A percentile compares a stretch with the other conserved stretches of the same genome.
phyloP scores from a whole-genome alignment of 305 asterid species.

The Fraxinus dipetala region DNA sequence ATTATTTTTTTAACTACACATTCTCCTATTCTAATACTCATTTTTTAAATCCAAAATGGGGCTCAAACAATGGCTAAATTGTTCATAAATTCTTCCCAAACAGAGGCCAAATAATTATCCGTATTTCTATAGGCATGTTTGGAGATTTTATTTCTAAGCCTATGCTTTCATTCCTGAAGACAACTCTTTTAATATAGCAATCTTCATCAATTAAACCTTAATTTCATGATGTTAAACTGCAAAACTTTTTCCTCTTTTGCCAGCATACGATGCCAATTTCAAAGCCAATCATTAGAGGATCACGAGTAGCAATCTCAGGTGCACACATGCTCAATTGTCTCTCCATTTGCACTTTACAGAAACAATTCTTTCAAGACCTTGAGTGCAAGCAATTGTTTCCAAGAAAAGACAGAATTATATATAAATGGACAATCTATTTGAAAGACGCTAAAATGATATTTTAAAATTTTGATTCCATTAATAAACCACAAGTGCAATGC shows the following conservation, averaged over 20 bases:
- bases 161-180: background rate
- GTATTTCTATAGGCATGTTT: background rate
- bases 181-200: background rate
- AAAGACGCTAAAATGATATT: background rate
- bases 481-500: background rate
- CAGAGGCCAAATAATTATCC: background rate
- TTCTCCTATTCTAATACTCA: background rate
- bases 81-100: background rate
- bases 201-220: background rate
- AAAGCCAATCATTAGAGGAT: conserved; percentile 7
- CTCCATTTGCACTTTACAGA: background rate
- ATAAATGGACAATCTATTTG: background rate
- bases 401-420: background rate
- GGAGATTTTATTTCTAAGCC: background rate
- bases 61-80: background rate
- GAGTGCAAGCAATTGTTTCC: background rate
- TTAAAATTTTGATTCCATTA: background rate
- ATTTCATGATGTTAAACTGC: background rate
- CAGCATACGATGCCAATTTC: background rate
- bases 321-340: background rate
- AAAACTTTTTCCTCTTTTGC: background rate
- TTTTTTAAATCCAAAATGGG: background rate
- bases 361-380: conserved; percentile 3
- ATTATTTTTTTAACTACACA: background rate
- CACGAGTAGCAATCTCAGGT: background rate